Base-by-base conservation (phyloP, 345 rosid species). In the Eucalyptus cladocalyx region DNA sequence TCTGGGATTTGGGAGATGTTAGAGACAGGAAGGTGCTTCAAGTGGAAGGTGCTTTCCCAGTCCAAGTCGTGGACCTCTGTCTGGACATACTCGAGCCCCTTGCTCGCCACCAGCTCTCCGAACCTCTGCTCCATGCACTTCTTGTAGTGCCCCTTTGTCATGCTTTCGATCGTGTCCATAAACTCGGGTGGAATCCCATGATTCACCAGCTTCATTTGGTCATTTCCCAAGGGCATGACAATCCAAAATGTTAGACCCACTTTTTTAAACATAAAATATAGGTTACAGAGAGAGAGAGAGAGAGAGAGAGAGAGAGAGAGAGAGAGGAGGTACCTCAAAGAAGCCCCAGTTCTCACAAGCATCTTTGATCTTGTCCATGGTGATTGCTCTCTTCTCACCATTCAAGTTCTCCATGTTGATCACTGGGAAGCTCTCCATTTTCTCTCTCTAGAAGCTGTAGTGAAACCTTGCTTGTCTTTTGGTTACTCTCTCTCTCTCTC, bases 301-400 rank as follows among this genome's bases (percentile, higher is more conserved):
- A 53, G 56, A 56, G 60, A 56, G 60, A 23, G 60, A 56, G 62
- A 56, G 62, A 58, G 65, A 58, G 65, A 56, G 60, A 56, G 24
- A 32, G 42, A 14, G 24, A 24, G 24, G 11, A 9, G 1, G 80
- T 92, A 97, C 99, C 99, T 97, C 96, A 89, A 97, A 97, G 94
- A 97, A 97, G 2, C 99, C 99, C 99, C 99, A 97, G 91, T 96
- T 97, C 88, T 97, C 98, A 88, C 99, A 97, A 91, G 99, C 99
- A 92, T 97, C 98, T 80, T 95, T 93, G 94, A 97, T 97, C 91
- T 93, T 91, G 88, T 93, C 95, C 99, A 95, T 92, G 87, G 91
- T 93, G 51, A 90, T 87, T 34, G 89, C 89, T 91, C 97, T 94
- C 91, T 94, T 96, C 88, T 92, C 95, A 69, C 98, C 97, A n/a